Conservation (phyloP, 306 rosid genomes). For the Prunus mongolica region DNA sequence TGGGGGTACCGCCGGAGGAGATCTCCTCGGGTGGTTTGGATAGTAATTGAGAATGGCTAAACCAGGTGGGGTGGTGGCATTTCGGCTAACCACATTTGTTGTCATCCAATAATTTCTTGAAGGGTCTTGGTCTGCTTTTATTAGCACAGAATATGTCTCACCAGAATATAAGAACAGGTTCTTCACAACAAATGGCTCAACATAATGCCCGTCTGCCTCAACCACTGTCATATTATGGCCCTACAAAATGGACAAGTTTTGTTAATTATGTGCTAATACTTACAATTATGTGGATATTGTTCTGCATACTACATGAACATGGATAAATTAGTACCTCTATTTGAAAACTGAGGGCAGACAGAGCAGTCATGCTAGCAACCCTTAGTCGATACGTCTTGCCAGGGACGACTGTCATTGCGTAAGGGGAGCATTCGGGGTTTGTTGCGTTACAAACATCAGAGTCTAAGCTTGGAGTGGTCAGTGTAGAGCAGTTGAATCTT, state of each 20-base stretch:
- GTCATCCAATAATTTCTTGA: constrained; percentile 79
- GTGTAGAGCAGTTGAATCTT: constrained; percentile 60
- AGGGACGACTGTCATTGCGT: constrained; percentile 43
- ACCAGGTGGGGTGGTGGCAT: constrained; percentile 62
- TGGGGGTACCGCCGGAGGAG: constrained; percentile 52
- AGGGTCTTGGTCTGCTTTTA: constrained; percentile 68
- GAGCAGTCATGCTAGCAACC: constrained; percentile 61
- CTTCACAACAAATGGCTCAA: constrained; percentile 70
- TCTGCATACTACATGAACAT: neutral
- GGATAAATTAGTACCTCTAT: constrained; percentile 48
- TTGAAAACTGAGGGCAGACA: constrained; percentile 80
- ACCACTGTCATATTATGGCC: constrained; percentile 92
- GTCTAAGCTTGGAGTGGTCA: constrained; percentile 25
- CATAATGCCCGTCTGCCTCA: constrained; percentile 90
- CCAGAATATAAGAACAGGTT: constrained; percentile 78
- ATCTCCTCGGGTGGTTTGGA: constrained; percentile 67
- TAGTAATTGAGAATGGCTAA: constrained; percentile 67
- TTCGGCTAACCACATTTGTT: constrained; percentile 56
- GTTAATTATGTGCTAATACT: neutral
- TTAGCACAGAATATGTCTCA: constrained; percentile 81
- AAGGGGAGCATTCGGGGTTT: constrained; percentile 64
- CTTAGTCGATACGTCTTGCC: constrained; percentile 71
- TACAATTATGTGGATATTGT: neutral
- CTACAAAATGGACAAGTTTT: constrained; percentile 29
- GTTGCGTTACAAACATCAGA: constrained; percentile 45